A percentile compares a stretch with the other conserved stretches of the same genome.
These are phyloP conservation scores for Eucalyptus marginata DNA, from an alignment of 345 rosid species.

Conservation along the genomic window DNA sequence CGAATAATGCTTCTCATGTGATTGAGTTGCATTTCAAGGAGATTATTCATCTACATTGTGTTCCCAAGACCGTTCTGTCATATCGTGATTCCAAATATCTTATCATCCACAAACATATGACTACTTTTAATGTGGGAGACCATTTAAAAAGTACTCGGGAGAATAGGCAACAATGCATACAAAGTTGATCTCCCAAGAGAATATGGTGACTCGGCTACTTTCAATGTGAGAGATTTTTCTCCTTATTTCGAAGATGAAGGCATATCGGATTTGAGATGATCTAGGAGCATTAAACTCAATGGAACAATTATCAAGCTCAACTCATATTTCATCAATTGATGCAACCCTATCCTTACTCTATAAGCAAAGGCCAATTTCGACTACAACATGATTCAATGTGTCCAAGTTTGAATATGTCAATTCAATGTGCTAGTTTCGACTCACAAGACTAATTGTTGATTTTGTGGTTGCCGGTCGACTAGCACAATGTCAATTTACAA, in stretches of 20 bases:
- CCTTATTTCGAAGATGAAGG: background rate
- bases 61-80: background rate
- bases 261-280: background rate
- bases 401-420: background rate
- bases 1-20: background rate
- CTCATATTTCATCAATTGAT: background rate
- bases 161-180: too few species aligned
- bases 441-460: too few species aligned
- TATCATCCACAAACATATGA: background rate
- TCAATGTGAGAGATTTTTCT: too few species aligned
- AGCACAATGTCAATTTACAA: background rate
- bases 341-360: background rate
- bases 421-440: too few species aligned
- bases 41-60: background rate
- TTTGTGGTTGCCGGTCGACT: rapidly evolving
- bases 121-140: too few species aligned
- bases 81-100: background rate
- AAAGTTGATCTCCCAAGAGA: too few species aligned
- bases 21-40: background rate
- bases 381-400: background rate
- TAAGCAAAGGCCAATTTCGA: background rate
- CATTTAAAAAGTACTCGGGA: too few species aligned
- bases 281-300: background rate
- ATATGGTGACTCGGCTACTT: too few species aligned
- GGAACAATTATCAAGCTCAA: background rate